Evolutionary conservation across 345 rosid species (phyloP).

Genomic region (Populus tremula): DNA sequence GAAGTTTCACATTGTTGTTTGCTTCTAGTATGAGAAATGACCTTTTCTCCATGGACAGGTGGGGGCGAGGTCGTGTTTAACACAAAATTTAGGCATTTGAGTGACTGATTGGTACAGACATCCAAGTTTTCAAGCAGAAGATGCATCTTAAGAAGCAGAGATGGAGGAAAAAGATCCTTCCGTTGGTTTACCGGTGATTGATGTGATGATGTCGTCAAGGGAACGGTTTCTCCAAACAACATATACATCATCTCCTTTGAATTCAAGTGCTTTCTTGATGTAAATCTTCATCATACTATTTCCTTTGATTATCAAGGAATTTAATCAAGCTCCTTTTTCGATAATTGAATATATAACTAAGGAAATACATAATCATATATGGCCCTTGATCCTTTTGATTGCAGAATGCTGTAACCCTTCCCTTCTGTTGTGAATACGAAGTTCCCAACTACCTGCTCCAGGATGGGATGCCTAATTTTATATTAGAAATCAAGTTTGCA

Average conservation of each 20-base stretch:
- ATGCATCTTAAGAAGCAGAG: not conserved
- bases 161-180: not conserved
- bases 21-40: not conserved
- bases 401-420: too few relatives aligned
- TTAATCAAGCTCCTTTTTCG: not conserved
- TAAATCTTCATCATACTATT: not conserved
- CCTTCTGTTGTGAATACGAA: too few relatives aligned
- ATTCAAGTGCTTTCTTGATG: slow-evolving; percentile 1
- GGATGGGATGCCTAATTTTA: not conserved
- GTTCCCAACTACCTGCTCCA: not conserved
- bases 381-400: too few relatives aligned
- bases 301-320: not conserved
- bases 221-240: not conserved
- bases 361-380: too few relatives aligned
- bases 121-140: not conserved
- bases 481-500: not conserved
- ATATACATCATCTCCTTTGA: not conserved
- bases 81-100: not conserved
- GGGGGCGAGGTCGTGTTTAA: not conserved
- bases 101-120: not conserved
- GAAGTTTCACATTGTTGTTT: not conserved
- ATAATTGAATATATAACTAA: not conserved
- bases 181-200: not conserved
- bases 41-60: not conserved
- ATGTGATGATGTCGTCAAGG: not conserved